Evolutionary conservation across 2,329 filamentous ascomycete genomes (phyloP), one percentile per base, ranked within the genome.

Genomic region (Podosphaera fusca): DNA sequence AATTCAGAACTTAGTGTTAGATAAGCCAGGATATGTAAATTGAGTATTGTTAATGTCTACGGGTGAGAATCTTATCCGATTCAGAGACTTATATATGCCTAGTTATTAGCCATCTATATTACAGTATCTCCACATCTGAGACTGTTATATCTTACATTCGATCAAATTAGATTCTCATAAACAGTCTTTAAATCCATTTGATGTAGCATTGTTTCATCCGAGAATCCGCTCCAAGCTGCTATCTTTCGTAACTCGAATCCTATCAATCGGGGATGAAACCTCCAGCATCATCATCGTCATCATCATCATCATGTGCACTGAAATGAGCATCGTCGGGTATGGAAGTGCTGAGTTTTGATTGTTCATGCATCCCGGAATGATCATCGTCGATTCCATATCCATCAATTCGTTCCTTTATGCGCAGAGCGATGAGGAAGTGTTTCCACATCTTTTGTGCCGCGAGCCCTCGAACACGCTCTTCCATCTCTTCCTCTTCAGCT

Each of bases 381-480:
- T 89, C 80, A 9, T 56, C 59, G 4, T 49, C 40, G 29, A 40
- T 86, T 56, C 55, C 60, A 60, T 68, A 68, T 2, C 57, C 60
- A 60, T 65, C 63, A 29, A 68, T 59, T 3, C 64, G 59, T 53
- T 66, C 58, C 50, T 63, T 66, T 38, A 68, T 64, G 45, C 86
- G 75, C 65, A 96, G 65, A 0, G 81, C 85, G 69, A 86, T 81
- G 59, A 94, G 68, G 59, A 95, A 84, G 64, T 82, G 81, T 59
- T 80, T 80, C 84, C 87, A 94, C 61, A 80, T 74, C 50, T 77
- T 74, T 59, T 90, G 66, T 4, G 78, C 82, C 30, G 77, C 68
- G 56, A 81, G 69, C 46, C 80, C 76, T 46, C 79, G 76, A 60
- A 76, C 76, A 75, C 81, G 77, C 55, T 80, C 73, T 62, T 84